Evolutionary conservation across 2,329 filamentous ascomycete genomes (phyloP), one percentile per base, ranked within the genome.

Genomic region (Epichloe bromicola): DNA sequence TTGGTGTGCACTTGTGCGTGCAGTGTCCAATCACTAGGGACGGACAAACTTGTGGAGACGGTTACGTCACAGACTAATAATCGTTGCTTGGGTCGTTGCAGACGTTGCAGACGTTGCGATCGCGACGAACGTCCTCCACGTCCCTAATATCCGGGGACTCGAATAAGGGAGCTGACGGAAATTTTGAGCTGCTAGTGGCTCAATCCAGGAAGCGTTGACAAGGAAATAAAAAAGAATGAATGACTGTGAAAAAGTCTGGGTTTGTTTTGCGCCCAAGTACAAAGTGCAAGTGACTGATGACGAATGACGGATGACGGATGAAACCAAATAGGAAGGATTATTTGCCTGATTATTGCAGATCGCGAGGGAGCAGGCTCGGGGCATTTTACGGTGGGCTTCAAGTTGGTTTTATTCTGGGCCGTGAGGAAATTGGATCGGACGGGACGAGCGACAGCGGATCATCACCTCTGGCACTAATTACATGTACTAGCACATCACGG

Each of bases 351-450:
- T 48, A 23, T 43, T 46, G 36, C 39, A 49, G 41, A 39, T 30
- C 19, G 41, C 5, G 14, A 49, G 36, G 46, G 23, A n/a, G 14
- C n/a, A 15, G 30, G 46, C 15, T 26, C 14, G 48, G 48, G 2
- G 7, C 3, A 3, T 30, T 30, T 11, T 11, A 34, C 45, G 17
- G 44, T 42, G 41, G 51, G 43, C 37, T 33, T 36, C 40, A 36
- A 46, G 41, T 20, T 46, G 45, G 37, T 46, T 52, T 52, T 52
- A 50, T 50, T 46, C 48, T 44, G 45, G 20, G 20, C 43, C 20
- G 30, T 42, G 39, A 44, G 42, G 43, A 44, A 50, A 43, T n/a
- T 37, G 19, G 34, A 30, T 38, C 10, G 30, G 36, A 20, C 20
- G 40, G 40, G 17, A 23, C 11, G 20, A 30, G 48, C 48, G 44